phyloP scores from a whole-genome alignment of 768 basidiomycete genomes.

The Lyophyllum shimeji region DNA sequence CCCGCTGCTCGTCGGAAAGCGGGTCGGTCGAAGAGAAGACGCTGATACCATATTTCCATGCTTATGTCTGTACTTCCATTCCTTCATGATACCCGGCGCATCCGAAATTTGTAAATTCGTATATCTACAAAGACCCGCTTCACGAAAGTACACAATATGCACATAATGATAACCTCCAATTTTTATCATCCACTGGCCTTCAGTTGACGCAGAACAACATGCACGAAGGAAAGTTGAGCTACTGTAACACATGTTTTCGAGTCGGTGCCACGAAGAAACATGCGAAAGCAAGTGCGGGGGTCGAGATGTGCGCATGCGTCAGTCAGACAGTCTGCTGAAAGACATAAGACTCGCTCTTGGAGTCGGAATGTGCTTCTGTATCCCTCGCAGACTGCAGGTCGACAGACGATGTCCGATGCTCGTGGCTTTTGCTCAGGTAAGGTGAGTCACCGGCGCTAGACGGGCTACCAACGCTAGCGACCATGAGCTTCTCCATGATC shows the following conservation, averaged over 20 bases:
- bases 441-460: constrained; percentile 21
- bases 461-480: constrained; percentile 6
- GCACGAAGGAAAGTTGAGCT: too few species aligned
- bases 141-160: constrained; percentile 1
- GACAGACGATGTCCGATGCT: constrained; percentile 22
- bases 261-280: too few species aligned
- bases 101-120: background rate
- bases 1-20: constrained; percentile 62
- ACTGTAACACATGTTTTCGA: too few species aligned
- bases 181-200: background rate
- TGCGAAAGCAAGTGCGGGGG: too few species aligned
- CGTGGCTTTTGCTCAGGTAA: constrained; percentile 24
- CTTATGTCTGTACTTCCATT: constrained; percentile 4
- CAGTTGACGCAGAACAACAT: too few species aligned
- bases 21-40: constrained; percentile 69
- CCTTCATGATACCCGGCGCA: background rate
- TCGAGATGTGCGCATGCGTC: too few species aligned
- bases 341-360: constrained; percentile 25
- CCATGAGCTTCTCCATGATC: background rate
- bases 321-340: constrained; percentile 19
- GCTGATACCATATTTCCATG: constrained; percentile 37
- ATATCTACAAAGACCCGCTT: constrained; percentile 1
- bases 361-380: constrained; percentile 24
- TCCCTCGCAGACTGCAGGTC: constrained; percentile 28
- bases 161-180: constrained; percentile 2